phyloP scores from a whole-genome alignment of 2,329 filamentous ascomycete species.

The Ilyonectria mors-panacis region DNA sequence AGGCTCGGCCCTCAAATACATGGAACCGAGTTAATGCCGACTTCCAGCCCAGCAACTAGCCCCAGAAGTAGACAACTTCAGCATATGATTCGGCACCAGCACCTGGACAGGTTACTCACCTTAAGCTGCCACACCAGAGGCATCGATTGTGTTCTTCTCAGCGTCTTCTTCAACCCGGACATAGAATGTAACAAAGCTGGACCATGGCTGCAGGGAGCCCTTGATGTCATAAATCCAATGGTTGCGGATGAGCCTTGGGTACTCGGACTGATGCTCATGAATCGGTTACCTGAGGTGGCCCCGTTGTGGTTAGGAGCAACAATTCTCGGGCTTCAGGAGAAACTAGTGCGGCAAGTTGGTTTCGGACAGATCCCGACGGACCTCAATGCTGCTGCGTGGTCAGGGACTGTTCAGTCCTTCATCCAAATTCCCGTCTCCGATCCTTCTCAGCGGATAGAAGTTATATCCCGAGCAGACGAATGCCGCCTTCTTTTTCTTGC shows the following conservation, averaged over 20 bases:
- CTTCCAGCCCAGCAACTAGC: too few relatives aligned
- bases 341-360: not conserved
- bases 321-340: not conserved
- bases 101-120: constrained; percentile 9
- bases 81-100: too few relatives aligned
- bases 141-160: not conserved
- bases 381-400: constrained; percentile 1
- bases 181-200: constrained; percentile 9
- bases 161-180: not conserved
- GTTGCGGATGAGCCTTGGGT: not conserved
- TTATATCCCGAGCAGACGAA: constrained; percentile 7
- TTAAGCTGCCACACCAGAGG: not conserved
- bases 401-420: constrained; percentile 10
- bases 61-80: too few relatives aligned
- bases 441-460: not conserved
- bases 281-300: not conserved
- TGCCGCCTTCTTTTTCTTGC: constrained; percentile 7
- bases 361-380: not conserved
- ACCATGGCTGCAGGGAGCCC: not conserved
- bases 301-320: not conserved
- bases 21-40: too few relatives aligned
- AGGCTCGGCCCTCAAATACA: too few relatives aligned
- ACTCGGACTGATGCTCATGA: constrained; percentile 4
- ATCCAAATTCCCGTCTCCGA: not conserved
- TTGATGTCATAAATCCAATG: not conserved